Conservation (phyloP, 495 filamentous ascomycete genomes). For the Articulospora tetracladia region DNA sequence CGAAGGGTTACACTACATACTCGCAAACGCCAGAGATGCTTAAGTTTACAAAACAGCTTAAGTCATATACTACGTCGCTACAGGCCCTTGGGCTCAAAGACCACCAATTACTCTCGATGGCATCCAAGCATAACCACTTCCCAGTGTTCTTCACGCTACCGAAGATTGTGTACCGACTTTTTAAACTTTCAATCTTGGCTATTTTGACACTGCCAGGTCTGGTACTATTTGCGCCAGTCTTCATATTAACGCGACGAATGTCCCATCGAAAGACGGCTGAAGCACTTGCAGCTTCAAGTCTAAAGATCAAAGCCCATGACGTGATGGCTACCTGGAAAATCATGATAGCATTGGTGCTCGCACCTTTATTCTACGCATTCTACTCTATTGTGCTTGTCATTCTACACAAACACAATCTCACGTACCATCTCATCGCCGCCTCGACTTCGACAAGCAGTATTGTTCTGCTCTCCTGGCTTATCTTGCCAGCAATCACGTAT, state of each 20-base stretch:
- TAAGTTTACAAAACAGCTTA: not conserved
- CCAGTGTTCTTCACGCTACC: constrained; percentile 1
- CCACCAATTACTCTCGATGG: constrained; percentile 2
- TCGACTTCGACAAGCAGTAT: not conserved
- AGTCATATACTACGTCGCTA: not conserved
- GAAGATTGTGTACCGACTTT: constrained; percentile 5
- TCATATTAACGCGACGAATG: constrained; percentile 4
- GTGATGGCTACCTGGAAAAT: constrained; percentile 22
- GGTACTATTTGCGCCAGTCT: constrained; percentile 14
- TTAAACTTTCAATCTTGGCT: constrained; percentile 7
- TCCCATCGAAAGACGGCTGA: constrained; percentile 7
- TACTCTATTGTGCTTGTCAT: constrained; percentile 5
- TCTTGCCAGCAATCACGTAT: constrained; percentile 13
- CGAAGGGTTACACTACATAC: constrained; percentile 12
- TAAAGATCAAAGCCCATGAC: constrained; percentile 16
- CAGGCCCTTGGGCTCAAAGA: constrained; percentile 11
- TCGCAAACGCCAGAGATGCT: not conserved
- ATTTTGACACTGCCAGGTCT: constrained; percentile 11
- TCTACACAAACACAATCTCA: not conserved
- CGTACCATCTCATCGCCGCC: not conserved
- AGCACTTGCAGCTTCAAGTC: constrained; percentile 14
- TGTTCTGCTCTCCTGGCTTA: not conserved
- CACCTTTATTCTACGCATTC: constrained; percentile 15
- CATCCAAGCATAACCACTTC: constrained; percentile 1
- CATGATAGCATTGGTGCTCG: constrained; percentile 10